Conservation (phyloP, 2,329 filamentous ascomycete genomes). For the Penicillium fuscoglaucum region DNA sequence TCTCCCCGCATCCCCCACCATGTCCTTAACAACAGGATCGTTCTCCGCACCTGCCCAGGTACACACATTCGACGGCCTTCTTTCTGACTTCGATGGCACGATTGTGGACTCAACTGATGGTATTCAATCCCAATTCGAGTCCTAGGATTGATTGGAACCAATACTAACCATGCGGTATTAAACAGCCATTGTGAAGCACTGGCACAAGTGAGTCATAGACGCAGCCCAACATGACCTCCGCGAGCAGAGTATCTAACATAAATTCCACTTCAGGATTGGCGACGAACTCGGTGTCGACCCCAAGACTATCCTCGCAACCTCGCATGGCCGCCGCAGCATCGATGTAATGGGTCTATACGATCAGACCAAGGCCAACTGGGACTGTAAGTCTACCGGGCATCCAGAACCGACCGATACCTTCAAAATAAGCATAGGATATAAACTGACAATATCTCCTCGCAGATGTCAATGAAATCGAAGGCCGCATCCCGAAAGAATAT, state of each 20-base stretch:
- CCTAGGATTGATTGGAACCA: slow-evolving; percentile 45
- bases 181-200: slow-evolving; percentile 64
- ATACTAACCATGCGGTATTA: slow-evolving; percentile 51
- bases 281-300: slow-evolving; percentile 81
- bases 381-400: slow-evolving; percentile 64
- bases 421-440: background rate
- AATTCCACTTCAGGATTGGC: slow-evolving; percentile 50
- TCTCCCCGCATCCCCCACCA: slow-evolving; percentile 24
- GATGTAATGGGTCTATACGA: slow-evolving; percentile 78
- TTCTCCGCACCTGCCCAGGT: slow-evolving; percentile 45
- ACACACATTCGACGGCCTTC: slow-evolving; percentile 44
- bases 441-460: slow-evolving; percentile 8
- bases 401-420: background rate
- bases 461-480: slow-evolving; percentile 82
- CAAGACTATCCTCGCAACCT: slow-evolving; percentile 82
- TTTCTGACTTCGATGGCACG: slow-evolving; percentile 52
- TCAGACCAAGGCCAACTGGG: slow-evolving; percentile 85
- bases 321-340: slow-evolving; percentile 86
- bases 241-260: background rate
- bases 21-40: slow-evolving; percentile 35
- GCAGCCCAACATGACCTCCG: background rate
- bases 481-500: slow-evolving; percentile 71
- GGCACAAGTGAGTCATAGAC: slow-evolving; percentile 54
- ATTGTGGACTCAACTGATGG: slow-evolving; percentile 51
- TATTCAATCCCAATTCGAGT: slow-evolving; percentile 19